These are phyloP conservation scores for Colletotrichum tanaceti DNA, from an alignment of 2,329 filamentous ascomycete species.

Conservation along the genomic window DNA sequence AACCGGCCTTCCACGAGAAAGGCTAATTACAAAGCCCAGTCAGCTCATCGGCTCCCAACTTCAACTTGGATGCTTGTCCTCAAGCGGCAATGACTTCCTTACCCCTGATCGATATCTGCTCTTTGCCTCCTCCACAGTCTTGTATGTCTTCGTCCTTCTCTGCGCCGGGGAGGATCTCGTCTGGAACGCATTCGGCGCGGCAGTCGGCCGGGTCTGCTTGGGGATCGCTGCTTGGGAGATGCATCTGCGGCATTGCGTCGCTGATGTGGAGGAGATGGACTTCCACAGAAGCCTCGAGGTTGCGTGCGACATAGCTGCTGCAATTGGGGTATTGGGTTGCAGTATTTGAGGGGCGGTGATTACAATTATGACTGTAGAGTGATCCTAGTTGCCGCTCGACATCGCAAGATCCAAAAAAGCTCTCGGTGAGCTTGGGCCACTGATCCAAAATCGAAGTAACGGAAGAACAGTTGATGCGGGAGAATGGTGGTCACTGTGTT, in stretches of 20 bases:
- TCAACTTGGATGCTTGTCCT: neutral
- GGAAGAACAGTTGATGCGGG: constrained; percentile 36
- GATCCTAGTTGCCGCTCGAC: neutral
- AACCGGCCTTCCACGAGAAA: constrained; percentile 91
- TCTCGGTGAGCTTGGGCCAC: constrained; percentile 34
- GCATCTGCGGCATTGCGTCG: constrained; percentile 57
- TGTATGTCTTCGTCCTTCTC: constrained; percentile 57
- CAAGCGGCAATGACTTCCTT: constrained; percentile 44
- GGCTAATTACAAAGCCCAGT: constrained; percentile 64
- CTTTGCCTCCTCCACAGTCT: constrained; percentile 70
- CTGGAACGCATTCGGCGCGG: constrained; percentile 48
- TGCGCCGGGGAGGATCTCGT: constrained; percentile 52
- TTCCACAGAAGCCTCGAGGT: constrained; percentile 52
- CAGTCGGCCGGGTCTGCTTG: constrained; percentile 51
- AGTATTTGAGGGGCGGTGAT: neutral
- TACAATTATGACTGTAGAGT: neutral
- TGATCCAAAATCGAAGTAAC: neutral
- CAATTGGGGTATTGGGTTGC: neutral
- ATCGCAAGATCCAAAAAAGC: constrained; percentile 35
- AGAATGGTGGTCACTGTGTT: too few relatives aligned
- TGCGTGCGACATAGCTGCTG: constrained; percentile 53
- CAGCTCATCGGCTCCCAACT: constrained; percentile 11
- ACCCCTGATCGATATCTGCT: constrained; percentile 68
- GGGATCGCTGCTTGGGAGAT: constrained; percentile 52
- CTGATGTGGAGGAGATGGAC: constrained; percentile 47